A percentile compares a stretch with the other conserved stretches of the same genome.
These are phyloP conservation scores for Polysphondylium violaceum DNA, from an alignment of 78 protist species.

Conservation along the genomic window DNA sequence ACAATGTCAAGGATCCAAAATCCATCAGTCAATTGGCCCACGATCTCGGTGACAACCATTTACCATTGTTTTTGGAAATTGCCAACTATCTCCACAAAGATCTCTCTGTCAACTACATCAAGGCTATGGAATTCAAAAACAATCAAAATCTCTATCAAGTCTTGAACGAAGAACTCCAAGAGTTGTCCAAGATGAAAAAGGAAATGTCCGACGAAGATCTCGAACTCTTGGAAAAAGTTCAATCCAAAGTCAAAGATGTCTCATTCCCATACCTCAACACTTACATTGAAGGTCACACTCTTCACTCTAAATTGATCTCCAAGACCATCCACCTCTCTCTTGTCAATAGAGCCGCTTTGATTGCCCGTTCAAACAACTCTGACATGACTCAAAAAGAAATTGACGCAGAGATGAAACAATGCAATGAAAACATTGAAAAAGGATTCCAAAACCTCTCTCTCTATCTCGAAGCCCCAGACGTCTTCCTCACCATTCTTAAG, in stretches of 20 bases:
- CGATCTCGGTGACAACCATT: constrained; percentile 7
- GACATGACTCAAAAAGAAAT: not conserved
- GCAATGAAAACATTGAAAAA: constrained; percentile 16
- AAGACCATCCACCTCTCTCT: not conserved
- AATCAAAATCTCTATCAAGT: not conserved
- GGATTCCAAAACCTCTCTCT: not conserved
- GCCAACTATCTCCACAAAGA: constrained; percentile 40
- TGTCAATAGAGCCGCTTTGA: not conserved
- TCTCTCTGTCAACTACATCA: not conserved
- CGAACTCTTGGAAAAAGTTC: not conserved
- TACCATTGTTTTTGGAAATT: constrained; percentile 27
- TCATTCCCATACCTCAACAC: constrained; percentile 6
- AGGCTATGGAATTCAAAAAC: constrained; percentile 17
- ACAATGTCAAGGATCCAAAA: not conserved
- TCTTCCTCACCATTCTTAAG: not conserved
- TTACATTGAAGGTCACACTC: not conserved
- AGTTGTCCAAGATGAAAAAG: constrained; percentile 37
- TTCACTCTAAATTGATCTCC: constrained; percentile 1
- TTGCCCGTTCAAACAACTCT: not conserved
- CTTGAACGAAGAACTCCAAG: constrained; percentile 25
- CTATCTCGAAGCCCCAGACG: constrained; percentile 49
- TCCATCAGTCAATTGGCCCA: constrained; percentile 25
- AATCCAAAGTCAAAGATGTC: not conserved
- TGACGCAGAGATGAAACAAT: not conserved
- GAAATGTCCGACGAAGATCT: constrained; percentile 62